phyloP scores from a whole-genome alignment of 345 rosid species.

The Chamaenerion angustifolium region DNA sequence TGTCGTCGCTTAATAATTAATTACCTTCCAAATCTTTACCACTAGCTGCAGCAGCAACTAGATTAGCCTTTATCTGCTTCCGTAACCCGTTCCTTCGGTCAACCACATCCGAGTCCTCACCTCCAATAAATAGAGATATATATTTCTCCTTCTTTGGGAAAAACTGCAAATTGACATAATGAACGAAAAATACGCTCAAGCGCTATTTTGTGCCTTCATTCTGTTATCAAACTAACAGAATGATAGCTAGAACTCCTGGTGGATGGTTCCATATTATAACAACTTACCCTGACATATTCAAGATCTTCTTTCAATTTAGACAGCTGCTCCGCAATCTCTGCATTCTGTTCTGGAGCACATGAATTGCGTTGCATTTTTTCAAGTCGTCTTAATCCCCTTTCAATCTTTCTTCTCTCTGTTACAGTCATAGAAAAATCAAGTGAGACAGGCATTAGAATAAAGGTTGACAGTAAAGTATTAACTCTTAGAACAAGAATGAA shows the following conservation, averaged over 20 bases:
- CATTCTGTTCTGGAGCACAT: constrained; percentile 57
- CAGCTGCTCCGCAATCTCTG: constrained; percentile 52
- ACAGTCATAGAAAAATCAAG: neutral
- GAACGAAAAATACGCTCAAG: neutral
- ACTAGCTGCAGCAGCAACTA: constrained; percentile 85
- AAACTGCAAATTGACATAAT: constrained; percentile 42
- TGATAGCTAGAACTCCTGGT: neutral
- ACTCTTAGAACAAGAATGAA: neutral
- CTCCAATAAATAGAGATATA: constrained; percentile 76
- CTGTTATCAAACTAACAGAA: neutral
- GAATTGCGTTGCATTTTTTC: constrained; percentile 85
- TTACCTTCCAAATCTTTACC: constrained; percentile 99
- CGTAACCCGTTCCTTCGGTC: constrained; percentile 85
- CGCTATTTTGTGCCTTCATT: neutral
- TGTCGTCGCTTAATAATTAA: neutral
- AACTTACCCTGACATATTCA: constrained; percentile 84
- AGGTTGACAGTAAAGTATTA: neutral
- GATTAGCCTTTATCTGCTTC: constrained; percentile 85
- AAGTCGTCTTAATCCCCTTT: constrained; percentile 71
- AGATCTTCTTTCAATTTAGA: constrained; percentile 86
- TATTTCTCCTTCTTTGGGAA: constrained; percentile 97
- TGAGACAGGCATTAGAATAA: neutral
- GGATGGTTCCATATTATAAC: too few relatives aligned
- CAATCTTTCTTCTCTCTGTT: constrained; percentile 85
- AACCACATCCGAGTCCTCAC: constrained; percentile 43